These are phyloP conservation scores for Microcera coccophila DNA, from an alignment of 2,329 filamentous ascomycete genomes.

Conservation along the genomic window DNA sequence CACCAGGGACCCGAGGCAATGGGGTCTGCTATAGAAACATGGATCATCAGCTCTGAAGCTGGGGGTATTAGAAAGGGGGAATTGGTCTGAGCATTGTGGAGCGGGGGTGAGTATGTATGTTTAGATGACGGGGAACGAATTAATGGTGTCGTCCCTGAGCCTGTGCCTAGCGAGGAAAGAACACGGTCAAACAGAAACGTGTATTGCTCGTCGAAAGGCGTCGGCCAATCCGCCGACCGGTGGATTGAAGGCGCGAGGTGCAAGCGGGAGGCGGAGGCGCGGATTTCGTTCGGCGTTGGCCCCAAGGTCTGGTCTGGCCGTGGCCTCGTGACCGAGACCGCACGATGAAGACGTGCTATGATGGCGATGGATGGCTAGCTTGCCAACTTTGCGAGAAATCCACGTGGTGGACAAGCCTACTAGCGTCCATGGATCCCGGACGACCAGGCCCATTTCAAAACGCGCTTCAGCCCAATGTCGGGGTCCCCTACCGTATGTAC, in stretches of 20 bases:
- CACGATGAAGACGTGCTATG: neutral
- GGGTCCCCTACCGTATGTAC: neutral
- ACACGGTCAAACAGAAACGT: too few relatives aligned
- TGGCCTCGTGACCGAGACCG: neutral
- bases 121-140: neutral
- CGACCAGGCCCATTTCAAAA: neutral
- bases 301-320: neutral
- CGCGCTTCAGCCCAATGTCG: neutral
- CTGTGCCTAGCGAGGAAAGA: neutral
- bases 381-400: conserved; percentile 2
- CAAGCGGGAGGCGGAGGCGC: too few relatives aligned
- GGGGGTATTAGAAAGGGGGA: neutral
- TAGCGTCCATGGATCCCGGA: conserved; percentile 4
- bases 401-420: conserved; percentile 8
- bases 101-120: neutral
- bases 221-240: neutral
- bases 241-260: neutral
- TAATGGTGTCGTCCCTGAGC: neutral
- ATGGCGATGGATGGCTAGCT: neutral
- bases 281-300: too few relatives aligned
- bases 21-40: neutral
- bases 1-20: conserved; percentile 11
- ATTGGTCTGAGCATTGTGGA: neutral
- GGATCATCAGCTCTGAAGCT: neutral
- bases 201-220: too few relatives aligned